Evolutionary conservation across 2,329 filamentous ascomycete species (phyloP), one percentile per base, ranked within the genome.

Genomic region (Sclerotinia glacialis): DNA sequence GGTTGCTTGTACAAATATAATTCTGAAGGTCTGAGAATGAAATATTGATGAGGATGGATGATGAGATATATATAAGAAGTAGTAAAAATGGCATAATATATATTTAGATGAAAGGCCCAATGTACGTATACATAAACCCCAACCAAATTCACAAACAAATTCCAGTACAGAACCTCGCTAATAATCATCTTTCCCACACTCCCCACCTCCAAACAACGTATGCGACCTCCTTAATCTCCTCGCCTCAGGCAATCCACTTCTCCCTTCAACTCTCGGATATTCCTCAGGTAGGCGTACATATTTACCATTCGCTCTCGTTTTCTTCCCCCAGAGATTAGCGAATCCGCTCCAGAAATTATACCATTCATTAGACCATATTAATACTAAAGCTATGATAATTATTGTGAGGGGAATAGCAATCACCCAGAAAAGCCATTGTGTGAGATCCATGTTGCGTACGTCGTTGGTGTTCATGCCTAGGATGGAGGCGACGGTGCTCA

Each of bases 391-490:
- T 8, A 78, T 67, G 21, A 72, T 68, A 7, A 76, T 34, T 5
- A 74, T 66, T 0, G 75, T 76, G 1, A 78, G 46, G 0, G 75
- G 73, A 4, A 77, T 60, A 3, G 74, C 76, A 1, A 71, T 71
- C 2, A 69, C 71, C 76, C 76, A 78, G 66, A 76, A 77, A 11
- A 77, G 62, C 72, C 72, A 74, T 66, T 77, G 74, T 14, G 65
- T 64, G 16, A 68, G 62, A 4, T 71, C 66, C 71, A 74, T 76
- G 21, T 76, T 71, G n/a, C 75, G 69, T n/a, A 65, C 53, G 55
- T 77, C 76, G 18, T 67, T 70, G 8, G 73, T 75, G 56, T 78
- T 77, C 75, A 77, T 76, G 23, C 76, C 75, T 31, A 77, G 70
- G 31, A 77, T 73, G 26, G 69, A 71, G 1, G 75, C 72, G 7